A percentile compares a stretch with the other conserved stretches of the same genome.
Conservation (phyloP, 805 yeast species). For the Yamadazyma laniorum region DNA sequence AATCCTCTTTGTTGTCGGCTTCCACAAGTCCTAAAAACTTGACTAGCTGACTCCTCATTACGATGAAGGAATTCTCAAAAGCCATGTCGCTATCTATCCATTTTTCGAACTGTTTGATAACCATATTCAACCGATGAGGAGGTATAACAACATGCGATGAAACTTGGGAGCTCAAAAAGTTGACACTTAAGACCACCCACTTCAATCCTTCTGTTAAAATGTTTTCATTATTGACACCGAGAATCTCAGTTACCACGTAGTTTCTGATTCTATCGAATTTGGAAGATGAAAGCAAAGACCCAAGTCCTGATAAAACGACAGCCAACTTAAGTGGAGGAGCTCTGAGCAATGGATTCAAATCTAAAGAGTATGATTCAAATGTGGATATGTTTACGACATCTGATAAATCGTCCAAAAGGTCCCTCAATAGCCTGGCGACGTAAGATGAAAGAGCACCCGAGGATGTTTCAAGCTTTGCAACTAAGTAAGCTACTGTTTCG, state of each 20-base stretch:
- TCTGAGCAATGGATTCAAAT: slow-evolving; percentile 30
- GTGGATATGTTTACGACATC: slow-evolving; percentile 14
- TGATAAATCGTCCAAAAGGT: slow-evolving; percentile 14
- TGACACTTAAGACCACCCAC: slow-evolving; percentile 48
- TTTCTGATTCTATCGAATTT: slow-evolving; percentile 55
- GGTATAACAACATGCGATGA: slow-evolving; percentile 46
- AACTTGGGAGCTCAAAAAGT: slow-evolving; percentile 34
- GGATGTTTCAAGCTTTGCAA: not conserved
- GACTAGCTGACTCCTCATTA: slow-evolving; percentile 51
- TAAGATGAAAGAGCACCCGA: slow-evolving; percentile 16
- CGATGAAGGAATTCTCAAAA: slow-evolving; percentile 53
- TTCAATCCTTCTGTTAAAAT: slow-evolving; percentile 44
- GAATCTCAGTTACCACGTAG: slow-evolving; percentile 59
- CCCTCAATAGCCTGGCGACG: slow-evolving; percentile 18
- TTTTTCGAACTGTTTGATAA: slow-evolving; percentile 47
- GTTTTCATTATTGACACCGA: slow-evolving; percentile 48
- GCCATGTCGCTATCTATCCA: slow-evolving; percentile 67
- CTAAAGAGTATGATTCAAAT: slow-evolving; percentile 26
- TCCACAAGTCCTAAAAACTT: slow-evolving; percentile 34
- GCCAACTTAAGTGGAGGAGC: slow-evolving; percentile 33
- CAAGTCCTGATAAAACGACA: slow-evolving; percentile 29
- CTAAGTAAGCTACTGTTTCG: not conserved
- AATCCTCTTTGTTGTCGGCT: slow-evolving; percentile 6
- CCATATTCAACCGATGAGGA: slow-evolving; percentile 62
- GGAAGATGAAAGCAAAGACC: slow-evolving; percentile 33